Conservation (phyloP, 164 flowering plant genomes). For the Magnolia officinalis region DNA sequence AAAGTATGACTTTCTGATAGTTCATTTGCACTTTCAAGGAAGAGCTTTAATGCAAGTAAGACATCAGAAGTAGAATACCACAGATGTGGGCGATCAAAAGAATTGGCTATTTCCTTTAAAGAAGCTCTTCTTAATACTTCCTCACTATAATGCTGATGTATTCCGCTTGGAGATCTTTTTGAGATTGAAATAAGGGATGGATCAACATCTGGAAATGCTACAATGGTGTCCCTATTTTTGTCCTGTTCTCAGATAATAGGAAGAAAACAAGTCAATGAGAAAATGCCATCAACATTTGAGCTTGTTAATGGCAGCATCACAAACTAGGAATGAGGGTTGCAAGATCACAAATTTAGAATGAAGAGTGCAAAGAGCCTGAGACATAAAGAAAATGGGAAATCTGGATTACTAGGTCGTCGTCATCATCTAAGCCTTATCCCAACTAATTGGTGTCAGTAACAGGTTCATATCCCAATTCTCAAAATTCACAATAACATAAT, state of each 20-base stretch:
- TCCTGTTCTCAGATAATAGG: conserved; percentile 34
- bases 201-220: conserved; percentile 72
- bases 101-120: conserved; percentile 23
- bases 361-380: background rate
- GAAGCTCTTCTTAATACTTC: conserved; percentile 23
- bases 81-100: conserved; percentile 59
- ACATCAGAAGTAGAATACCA: conserved; percentile 75
- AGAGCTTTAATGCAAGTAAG: conserved; percentile 55
- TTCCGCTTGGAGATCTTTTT: conserved; percentile 12
- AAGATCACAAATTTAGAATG: background rate
- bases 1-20: conserved; percentile 47
- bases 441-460: no score
- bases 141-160: conserved; percentile 4
- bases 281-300: background rate
- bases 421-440: no score
- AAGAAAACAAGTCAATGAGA: background rate
- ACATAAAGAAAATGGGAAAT: background rate
- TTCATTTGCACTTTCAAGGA: conserved; percentile 47
- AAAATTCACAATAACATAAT: no score
- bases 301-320: background rate
- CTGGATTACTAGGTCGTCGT: background rate
- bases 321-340: background rate
- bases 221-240: conserved; percentile 77
- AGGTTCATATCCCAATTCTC: no score
- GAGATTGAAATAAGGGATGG: conserved; percentile 38